A percentile compares a stretch with the other conserved stretches of the same genome.
Evolutionary conservation across 2,329 filamentous ascomycete genomes (phyloP).

Genomic region (Pseudogymnoascus destructans): DNA sequence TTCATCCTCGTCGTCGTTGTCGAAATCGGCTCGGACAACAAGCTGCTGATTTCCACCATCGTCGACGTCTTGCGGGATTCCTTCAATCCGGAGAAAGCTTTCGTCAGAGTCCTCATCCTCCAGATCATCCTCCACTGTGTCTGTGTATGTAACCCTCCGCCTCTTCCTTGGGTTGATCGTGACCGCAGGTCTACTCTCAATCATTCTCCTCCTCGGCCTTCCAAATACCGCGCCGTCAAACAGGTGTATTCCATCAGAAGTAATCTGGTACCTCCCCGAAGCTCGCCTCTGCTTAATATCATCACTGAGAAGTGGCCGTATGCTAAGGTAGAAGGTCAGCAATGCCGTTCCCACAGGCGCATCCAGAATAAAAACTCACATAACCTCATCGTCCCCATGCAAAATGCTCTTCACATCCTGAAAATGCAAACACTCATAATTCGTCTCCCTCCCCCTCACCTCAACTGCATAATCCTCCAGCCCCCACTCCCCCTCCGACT

Average conservation of each 20-base stretch:
- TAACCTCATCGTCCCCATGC: conserved; percentile 71
- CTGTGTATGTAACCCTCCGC: conserved; percentile 36
- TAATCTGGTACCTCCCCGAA: conserved; percentile 71
- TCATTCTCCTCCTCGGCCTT: conserved; percentile 49
- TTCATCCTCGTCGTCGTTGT: conserved; percentile 26
- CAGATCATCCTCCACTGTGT: conserved; percentile 28
- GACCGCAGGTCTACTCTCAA: conserved; percentile 50
- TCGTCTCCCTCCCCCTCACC: conserved; percentile 42
- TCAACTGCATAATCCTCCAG: conserved; percentile 84
- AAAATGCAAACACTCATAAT: conserved; percentile 82
- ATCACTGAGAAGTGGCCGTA: conserved; percentile 61
- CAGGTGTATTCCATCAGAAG: conserved; percentile 62
- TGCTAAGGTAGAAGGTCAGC: conserved; percentile 34
- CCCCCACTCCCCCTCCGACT: conserved; percentile 62
- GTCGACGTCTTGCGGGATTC: conserved; percentile 21
- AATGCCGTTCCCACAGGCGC: neutral
- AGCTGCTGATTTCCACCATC: conserved; percentile 18
- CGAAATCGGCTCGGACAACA: conserved; percentile 24
- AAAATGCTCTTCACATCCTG: conserved; percentile 56
- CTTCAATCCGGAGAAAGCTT: conserved; percentile 24
- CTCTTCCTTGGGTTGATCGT: conserved; percentile 63
- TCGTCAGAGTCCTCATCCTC: conserved; percentile 23
- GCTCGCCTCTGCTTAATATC: conserved; percentile 63
- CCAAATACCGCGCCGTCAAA: conserved; percentile 81
- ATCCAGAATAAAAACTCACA: conserved; percentile 39